Conservation (phyloP, 768 basidiomycete genomes). For the Naganishia vishniacii region DNA sequence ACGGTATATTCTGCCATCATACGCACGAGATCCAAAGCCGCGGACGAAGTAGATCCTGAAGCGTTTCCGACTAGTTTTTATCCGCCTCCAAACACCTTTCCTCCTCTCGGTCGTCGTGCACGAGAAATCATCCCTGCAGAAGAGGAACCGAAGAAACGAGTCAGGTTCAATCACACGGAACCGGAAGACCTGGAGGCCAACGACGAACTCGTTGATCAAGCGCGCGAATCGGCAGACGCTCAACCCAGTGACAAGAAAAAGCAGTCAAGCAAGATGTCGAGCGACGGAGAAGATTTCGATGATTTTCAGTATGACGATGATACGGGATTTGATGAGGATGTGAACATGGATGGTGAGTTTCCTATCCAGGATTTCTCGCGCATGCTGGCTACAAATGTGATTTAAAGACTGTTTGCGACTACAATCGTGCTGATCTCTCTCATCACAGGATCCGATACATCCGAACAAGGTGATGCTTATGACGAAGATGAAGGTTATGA, state of each 20-base stretch:
- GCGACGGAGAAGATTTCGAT: slow-evolving; percentile 23
- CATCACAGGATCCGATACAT: slow-evolving; percentile 18
- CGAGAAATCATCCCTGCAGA: not conserved
- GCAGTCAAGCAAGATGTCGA: slow-evolving; percentile 18
- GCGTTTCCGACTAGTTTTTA: not conserved
- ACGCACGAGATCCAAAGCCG: too few relatives aligned
- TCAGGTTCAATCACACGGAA: not conserved
- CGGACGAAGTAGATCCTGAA: too few relatives aligned
- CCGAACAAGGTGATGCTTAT: slow-evolving; percentile 11
- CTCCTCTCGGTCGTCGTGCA: not conserved
- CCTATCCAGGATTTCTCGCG: not conserved
- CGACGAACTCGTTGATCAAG: too few relatives aligned
- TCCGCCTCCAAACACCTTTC: slow-evolving; percentile 1
- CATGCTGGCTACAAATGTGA: too few relatives aligned
- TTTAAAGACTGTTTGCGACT: too few relatives aligned
- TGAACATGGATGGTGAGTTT: slow-evolving; percentile 16
- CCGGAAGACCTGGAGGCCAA: not conserved
- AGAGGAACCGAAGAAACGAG: not conserved
- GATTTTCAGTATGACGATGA: slow-evolving; percentile 23
- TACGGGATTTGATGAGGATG: slow-evolving; percentile 20
- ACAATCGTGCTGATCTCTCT: too few relatives aligned
- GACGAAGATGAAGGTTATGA: slow-evolving; percentile 40
- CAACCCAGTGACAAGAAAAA: not conserved
- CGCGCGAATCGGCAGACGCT: too few relatives aligned
- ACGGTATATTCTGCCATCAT: too few relatives aligned